phyloP scores from a whole-genome alignment of 2,329 filamentous ascomycete species.

The Diplodia seriata region DNA sequence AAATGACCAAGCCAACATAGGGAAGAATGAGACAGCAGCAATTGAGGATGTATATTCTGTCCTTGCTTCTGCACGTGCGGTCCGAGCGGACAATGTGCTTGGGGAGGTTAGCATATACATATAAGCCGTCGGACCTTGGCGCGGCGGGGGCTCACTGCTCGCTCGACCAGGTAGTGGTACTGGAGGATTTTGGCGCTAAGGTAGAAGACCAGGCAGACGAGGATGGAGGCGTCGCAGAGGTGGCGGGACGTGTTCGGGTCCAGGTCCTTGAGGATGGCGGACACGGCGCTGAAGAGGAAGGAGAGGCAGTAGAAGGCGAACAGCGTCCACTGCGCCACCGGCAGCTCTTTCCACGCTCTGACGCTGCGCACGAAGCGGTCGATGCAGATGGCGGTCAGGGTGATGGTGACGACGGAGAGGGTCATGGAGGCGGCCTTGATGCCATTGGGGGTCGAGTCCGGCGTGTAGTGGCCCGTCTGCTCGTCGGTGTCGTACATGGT shows the following conservation, averaged over 20 bases:
- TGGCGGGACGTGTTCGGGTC: constrained; percentile 2
- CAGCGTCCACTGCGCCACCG: not conserved
- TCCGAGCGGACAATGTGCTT: constrained; percentile 65
- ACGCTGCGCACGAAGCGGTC: constrained; percentile 22
- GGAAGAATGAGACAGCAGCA: constrained; percentile 61
- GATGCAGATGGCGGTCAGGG: constrained; percentile 11
- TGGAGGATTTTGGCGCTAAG: constrained; percentile 70
- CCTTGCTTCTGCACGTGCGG: constrained; percentile 60
- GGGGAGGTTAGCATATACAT: not conserved
- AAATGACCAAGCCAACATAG: not conserved
- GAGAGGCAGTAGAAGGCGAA: constrained; percentile 13
- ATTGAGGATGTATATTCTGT: constrained; percentile 67
- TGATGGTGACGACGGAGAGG: constrained; percentile 22
- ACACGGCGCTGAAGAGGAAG: constrained; percentile 21
- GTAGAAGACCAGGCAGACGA: constrained; percentile 60
- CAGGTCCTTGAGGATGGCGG: constrained; percentile 13
- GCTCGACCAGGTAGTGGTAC: constrained; percentile 71
- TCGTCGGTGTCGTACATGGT: not conserved
- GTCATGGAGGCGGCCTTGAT: constrained; percentile 26
- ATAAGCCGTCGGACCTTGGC: not conserved
- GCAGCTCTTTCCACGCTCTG: constrained; percentile 12
- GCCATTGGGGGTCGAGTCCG: not conserved
- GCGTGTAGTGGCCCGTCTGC: not conserved
- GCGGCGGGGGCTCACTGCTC: constrained; percentile 56
- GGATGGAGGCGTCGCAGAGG: constrained; percentile 20